A percentile compares a stretch with the other conserved stretches of the same genome.
These are phyloP conservation scores for Mycosphaerella arachidis DNA, from an alignment of 2,329 filamentous ascomycete species.

Conservation along the genomic window DNA sequence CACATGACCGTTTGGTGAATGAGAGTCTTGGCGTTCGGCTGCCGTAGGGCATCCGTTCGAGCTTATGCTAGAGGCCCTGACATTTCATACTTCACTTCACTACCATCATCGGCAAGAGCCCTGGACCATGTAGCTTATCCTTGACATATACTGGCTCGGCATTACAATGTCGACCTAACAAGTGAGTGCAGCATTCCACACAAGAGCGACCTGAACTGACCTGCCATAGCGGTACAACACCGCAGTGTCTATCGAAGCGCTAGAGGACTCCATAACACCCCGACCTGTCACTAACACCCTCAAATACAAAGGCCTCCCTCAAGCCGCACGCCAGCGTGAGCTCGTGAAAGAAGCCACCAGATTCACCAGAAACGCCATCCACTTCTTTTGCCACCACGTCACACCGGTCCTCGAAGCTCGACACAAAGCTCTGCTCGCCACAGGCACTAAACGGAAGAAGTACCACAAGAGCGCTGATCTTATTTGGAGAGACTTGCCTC, in stretches of 20 bases:
- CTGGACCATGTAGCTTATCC: neutral
- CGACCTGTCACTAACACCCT: neutral
- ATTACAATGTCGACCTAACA: neutral
- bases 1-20: neutral
- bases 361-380: slow-evolving; percentile 14
- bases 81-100: neutral
- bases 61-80: too few species aligned
- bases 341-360: slow-evolving; percentile 8
- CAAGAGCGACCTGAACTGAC: neutral
- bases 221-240: neutral
- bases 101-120: neutral
- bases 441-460: slow-evolving; percentile 9
- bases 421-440: slow-evolving; percentile 1
- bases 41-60: too few species aligned
- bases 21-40: neutral
- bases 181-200: neutral
- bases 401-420: slow-evolving; percentile 9
- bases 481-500: slow-evolving; percentile 11
- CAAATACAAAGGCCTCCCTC: slow-evolving; percentile 4
- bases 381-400: slow-evolving; percentile 19
- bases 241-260: neutral
- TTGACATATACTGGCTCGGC: neutral
- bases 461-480: slow-evolving; percentile 12
- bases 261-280: neutral
- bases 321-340: slow-evolving; percentile 12